A percentile compares a stretch with the other conserved stretches of the same genome.
Conservation (phyloP, 176 grass and related monocot species). For the Tillandsia fasciculata region DNA sequence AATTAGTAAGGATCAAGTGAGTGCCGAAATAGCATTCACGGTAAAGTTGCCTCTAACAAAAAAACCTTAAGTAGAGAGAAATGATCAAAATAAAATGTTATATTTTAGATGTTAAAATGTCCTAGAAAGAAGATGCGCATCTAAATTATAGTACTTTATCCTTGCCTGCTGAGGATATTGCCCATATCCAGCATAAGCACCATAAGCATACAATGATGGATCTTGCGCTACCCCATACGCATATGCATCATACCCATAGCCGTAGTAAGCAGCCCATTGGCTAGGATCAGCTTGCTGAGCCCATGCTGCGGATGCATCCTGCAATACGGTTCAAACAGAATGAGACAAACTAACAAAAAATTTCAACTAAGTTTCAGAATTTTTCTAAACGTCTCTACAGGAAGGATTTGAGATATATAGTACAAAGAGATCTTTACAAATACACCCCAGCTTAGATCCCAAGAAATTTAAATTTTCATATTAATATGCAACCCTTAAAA, state of each 20-base stretch:
- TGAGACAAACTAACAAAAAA: slow-evolving; percentile 13
- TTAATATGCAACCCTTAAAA: no score
- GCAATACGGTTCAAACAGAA: slow-evolving; percentile 19
- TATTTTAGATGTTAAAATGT: slow-evolving; percentile 11
- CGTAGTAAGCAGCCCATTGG: slow-evolving; percentile 87
- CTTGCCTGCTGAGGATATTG: slow-evolving; percentile 88
- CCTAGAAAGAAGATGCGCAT: background rate
- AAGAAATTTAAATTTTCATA: no score
- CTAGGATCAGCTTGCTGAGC: slow-evolving; percentile 88
- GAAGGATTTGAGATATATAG: background rate
- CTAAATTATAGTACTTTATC: slow-evolving; percentile 8
- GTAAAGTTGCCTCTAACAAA: no score
- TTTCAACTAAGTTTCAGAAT: background rate
- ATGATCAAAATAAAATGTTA: background rate
- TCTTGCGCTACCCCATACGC: slow-evolving; percentile 74
- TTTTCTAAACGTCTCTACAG: background rate
- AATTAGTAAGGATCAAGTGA: no score
- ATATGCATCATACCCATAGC: slow-evolving; percentile 93
- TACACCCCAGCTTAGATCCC: no score
- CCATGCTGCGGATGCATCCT: slow-evolving; percentile 77
- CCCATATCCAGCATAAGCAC: slow-evolving; percentile 74
- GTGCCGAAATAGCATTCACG: no score
- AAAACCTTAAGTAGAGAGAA: no score
- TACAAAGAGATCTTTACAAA: background rate
- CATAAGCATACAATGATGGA: slow-evolving; percentile 74